Base-by-base conservation (phyloP, 495 filamentous ascomycete genomes). In the Achaetomiella virescens region DNA sequence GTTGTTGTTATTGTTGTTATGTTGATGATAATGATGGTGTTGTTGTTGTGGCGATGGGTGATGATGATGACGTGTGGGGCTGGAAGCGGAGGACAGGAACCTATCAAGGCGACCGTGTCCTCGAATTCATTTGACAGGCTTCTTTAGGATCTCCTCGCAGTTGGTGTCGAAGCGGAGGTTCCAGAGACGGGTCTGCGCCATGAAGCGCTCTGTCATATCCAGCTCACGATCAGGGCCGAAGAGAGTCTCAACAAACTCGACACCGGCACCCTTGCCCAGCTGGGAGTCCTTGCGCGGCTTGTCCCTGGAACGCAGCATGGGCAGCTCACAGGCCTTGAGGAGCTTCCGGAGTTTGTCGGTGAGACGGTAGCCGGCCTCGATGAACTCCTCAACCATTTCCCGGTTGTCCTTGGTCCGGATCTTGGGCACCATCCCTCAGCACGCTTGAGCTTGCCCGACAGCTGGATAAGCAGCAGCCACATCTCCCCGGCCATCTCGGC, bases 241-340 rank as follows among this genome's bases (percentile, higher is more conserved):
- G 60, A 98, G 89, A 44, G 91, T 89, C 66, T 97, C 89, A 64
- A 98, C 92, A 67, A 98, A 97, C 80, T 97, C 95, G 61, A 85
- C 86, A 37, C 95, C 95, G 55, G 89, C 88, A 67, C 90, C 90
- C 79, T 91, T 89, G 63, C 93, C 95, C 77, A 97, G 90, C 58
- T 85, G 84, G 36, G 87, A 78, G 22, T 81, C 75, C 60, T 84
- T 82, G 52, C 81, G 76, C 37, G 77, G 76, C 72, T 84, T 77
- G 64, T 69, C 71, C 60, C 75, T 76, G 69, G 76, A 73, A 44
- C 74, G 75, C 58, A 80, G 75, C 93, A 98, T 97, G 70, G 87
- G 95, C 40, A 87, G 81, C 75, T 98, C 92, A 64, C 93, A 97
- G 14, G 82, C 76, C 75, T 91, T 92, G 61, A 97, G 83, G 7